phyloP scores from a whole-genome alignment of 108 stramenopile species.

The Skeletonema marinoi region DNA sequence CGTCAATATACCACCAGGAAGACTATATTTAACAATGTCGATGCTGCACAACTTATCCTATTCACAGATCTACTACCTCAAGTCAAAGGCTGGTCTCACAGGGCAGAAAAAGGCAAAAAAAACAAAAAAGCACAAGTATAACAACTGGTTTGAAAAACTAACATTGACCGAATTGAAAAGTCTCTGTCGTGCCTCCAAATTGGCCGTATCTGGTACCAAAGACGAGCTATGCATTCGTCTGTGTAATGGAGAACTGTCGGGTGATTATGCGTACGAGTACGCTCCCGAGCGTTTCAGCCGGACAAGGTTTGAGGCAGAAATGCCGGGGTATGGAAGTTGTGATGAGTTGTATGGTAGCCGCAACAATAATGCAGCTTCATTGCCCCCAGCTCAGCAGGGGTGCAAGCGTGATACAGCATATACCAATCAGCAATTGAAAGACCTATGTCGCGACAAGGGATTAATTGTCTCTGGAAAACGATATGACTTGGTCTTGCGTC shows the following conservation, averaged over 20 bases:
- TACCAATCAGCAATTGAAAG: constrained; percentile 8
- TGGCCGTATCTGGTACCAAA: constrained; percentile 20
- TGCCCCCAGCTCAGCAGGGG: constrained; percentile 8
- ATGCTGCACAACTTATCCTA: too few relatives aligned
- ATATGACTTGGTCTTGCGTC: constrained; percentile 18
- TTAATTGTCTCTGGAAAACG: constrained; percentile 11
- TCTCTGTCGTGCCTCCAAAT: neutral
- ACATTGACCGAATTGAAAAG: neutral
- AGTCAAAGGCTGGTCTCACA: too few relatives aligned
- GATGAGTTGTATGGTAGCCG: neutral
- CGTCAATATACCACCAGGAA: too few relatives aligned
- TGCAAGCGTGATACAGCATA: constrained; percentile 10
- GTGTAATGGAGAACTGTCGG: constrained; percentile 4
- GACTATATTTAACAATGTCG: too few relatives aligned
- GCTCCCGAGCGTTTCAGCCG: constrained; percentile 12
- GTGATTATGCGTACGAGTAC: constrained; percentile 11
- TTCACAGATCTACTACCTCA: too few relatives aligned
- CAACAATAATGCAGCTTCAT: neutral
- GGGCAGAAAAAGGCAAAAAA: constrained; percentile 9
- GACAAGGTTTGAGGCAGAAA: constrained; percentile 13
- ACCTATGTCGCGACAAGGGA: constrained; percentile 13
- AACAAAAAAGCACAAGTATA: neutral
- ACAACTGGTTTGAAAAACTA: constrained; percentile 3
- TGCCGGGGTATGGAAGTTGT: constrained; percentile 4
- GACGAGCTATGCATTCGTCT: constrained; percentile 7